Percentiles rank a stretch among this genome's conserved stretches.
Conservation (phyloP, 2,329 filamentous ascomycete species). For the Verticillium nonalfalfae region DNA sequence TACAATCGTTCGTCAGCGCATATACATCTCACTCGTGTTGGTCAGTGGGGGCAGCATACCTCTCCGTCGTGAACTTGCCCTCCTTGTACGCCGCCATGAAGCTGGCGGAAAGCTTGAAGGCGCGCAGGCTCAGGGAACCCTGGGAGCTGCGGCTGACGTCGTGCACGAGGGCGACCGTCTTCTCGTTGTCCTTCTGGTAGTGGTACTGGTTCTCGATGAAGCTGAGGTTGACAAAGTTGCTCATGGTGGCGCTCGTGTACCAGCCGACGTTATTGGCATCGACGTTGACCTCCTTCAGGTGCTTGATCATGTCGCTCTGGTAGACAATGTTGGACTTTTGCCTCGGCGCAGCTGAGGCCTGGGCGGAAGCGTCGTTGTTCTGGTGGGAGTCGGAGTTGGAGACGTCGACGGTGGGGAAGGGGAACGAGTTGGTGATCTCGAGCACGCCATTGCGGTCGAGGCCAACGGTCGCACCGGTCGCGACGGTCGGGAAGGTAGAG, state of each 20-base stretch:
- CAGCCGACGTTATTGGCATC: constrained; percentile 97
- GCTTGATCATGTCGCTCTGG: constrained; percentile 95
- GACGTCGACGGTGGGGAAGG: constrained; percentile 79
- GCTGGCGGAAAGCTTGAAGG: constrained; percentile 78
- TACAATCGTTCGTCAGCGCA: constrained; percentile 27
- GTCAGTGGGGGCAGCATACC: constrained; percentile 40
- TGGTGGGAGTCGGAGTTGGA: constrained; percentile 58
- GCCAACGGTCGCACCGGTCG: constrained; percentile 86
- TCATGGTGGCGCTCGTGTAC: constrained; percentile 98
- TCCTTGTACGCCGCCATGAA: constrained; percentile 95
- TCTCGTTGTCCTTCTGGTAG: constrained; percentile 94
- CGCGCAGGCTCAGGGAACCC: constrained; percentile 81
- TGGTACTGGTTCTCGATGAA: constrained; percentile 97
- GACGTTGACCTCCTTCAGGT: constrained; percentile 93
- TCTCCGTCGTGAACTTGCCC: constrained; percentile 94
- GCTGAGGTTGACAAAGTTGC: constrained; percentile 91
- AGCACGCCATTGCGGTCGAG: constrained; percentile 80
- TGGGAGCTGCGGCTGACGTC: constrained; percentile 94
- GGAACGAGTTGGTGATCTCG: constrained; percentile 91
- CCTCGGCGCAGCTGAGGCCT: constrained; percentile 82
- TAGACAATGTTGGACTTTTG: constrained; percentile 86
- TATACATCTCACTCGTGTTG: background rate
- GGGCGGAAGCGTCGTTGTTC: constrained; percentile 66
- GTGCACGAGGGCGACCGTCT: constrained; percentile 83
- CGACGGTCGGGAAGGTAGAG: constrained; percentile 77